Base-by-base conservation (phyloP, 2,329 filamentous ascomycete species). In the Sclerotinia minor region DNA sequence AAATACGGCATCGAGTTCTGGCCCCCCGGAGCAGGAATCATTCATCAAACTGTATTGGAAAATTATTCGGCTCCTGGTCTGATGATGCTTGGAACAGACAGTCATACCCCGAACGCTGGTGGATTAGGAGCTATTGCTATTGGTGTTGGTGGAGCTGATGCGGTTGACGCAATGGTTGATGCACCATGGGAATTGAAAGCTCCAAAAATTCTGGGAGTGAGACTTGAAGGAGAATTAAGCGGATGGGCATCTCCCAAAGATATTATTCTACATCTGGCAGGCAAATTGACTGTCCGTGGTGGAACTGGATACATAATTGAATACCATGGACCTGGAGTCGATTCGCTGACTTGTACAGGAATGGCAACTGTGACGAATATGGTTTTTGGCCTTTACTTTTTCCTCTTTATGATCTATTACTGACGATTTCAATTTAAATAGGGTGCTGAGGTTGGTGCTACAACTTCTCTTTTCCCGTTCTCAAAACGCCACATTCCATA, bases 81-180 rank as follows among this genome's bases (percentile, higher is more conserved):
- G 74, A 97, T 99, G 94, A 98, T 99, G 93, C 86, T 99, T 52
- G 95, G 95, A 67, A 99, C 95, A 41, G 95, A 99, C 80, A 96
- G 92, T 76, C 95, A 99, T 80, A 97, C 93, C 57, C 95, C 95
- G 54, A 99, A 98, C 77, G 95, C 92, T n/a, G 95, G 95, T 74
- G 95, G 95, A 69, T 83, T 98, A 66, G 93, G 91, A 73, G 94
- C 92, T 5, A 92, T 97, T 75, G 95, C 95, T 11, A 98, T 99
- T 78, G 95, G 95, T 79, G 95, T 99, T 45, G 95, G 95, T 76
- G 95, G 95, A 76, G 95, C 95, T 32, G 95, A 99, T 80, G 95
- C 95, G 32, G 95, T 99, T 2, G 95, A 99, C 81, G 95, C 94
- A 9, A 86, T 99, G 52, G 95, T 97, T 2, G 94, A 96, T 77